phyloP scores from a whole-genome alignment of 192 early-diverging fungal species.

The Podila clonocystis region DNA sequence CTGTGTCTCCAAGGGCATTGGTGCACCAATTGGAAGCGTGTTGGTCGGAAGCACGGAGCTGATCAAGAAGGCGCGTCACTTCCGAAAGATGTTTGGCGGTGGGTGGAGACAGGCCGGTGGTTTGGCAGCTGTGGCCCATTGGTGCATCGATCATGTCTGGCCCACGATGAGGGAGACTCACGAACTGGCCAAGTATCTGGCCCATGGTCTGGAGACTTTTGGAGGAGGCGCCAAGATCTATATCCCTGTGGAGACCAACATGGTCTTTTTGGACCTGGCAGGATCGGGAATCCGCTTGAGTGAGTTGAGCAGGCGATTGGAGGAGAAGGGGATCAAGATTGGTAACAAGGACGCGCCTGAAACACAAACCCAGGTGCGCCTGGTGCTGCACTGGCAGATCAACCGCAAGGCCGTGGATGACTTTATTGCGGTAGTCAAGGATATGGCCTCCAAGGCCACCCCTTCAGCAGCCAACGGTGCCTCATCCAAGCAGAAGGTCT shows the following conservation, averaged over 20 bases:
- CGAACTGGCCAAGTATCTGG: conserved; percentile 66
- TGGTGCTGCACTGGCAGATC: conserved; percentile 81
- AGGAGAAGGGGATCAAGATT: conserved; percentile 50
- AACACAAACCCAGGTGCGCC: conserved; percentile 53
- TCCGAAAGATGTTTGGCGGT: conserved; percentile 92
- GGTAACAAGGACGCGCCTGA: conserved; percentile 56
- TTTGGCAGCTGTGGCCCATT: conserved; percentile 79
- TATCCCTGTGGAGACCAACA: conserved; percentile 84
- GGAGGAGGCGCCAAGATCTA: conserved; percentile 66
- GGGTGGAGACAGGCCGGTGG: conserved; percentile 94
- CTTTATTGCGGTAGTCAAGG: conserved; percentile 51
- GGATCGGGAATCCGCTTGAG: conserved; percentile 32
- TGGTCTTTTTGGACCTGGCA: conserved; percentile 77
- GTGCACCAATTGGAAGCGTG: conserved; percentile 89
- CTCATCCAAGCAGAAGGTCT: neutral
- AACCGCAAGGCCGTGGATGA: conserved; percentile 59
- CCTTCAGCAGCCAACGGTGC: neutral
- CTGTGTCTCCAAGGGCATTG: conserved; percentile 92
- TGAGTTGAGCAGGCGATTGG: conserved; percentile 25
- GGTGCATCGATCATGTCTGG: conserved; percentile 78
- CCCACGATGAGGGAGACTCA: conserved; percentile 79
- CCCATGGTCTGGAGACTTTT: conserved; percentile 59
- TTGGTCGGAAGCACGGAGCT: conserved; percentile 75
- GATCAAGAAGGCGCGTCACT: conserved; percentile 82
- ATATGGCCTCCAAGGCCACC: conserved; percentile 8